phyloP scores from a whole-genome alignment of 2,329 filamentous ascomycete genomes.

The Mycocentrospora acerina region DNA sequence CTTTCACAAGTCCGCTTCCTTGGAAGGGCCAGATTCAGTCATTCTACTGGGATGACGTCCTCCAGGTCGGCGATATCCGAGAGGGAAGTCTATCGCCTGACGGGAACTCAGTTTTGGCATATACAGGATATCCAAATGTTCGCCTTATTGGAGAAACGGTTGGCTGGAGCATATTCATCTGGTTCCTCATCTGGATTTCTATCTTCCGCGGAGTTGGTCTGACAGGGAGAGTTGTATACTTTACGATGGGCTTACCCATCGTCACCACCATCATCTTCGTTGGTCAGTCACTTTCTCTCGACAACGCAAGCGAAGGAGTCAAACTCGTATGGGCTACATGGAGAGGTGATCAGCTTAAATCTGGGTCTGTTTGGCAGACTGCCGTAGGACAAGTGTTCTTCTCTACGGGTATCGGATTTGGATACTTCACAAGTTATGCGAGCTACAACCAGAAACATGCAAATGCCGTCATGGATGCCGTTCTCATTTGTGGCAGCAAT shows the following conservation, averaged over 20 bases:
- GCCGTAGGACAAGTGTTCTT: slow-evolving; percentile 63
- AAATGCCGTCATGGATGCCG: slow-evolving; percentile 61
- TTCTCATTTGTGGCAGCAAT: slow-evolving; percentile 58
- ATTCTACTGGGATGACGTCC: slow-evolving; percentile 54
- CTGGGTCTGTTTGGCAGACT: slow-evolving; percentile 60
- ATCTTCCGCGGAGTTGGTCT: slow-evolving; percentile 61
- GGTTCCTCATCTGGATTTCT: slow-evolving; percentile 62
- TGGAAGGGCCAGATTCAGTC: slow-evolving; percentile 55
- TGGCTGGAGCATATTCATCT: slow-evolving; percentile 60
- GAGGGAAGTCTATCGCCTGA: slow-evolving; percentile 39
- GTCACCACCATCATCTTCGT: slow-evolving; percentile 59
- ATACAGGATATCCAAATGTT: slow-evolving; percentile 51
- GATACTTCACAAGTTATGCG: slow-evolving; percentile 59
- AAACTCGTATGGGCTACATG: slow-evolving; percentile 52
- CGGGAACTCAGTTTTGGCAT: slow-evolving; percentile 45
- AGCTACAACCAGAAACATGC: slow-evolving; percentile 59
- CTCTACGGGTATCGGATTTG: slow-evolving; percentile 60
- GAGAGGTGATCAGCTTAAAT: slow-evolving; percentile 54
- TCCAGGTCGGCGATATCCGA: slow-evolving; percentile 49
- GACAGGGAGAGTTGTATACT: slow-evolving; percentile 61
- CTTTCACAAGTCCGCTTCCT: slow-evolving; percentile 57
- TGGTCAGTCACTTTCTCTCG: slow-evolving; percentile 55
- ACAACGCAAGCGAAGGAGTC: slow-evolving; percentile 56
- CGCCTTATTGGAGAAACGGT: slow-evolving; percentile 58
- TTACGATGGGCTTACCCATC: slow-evolving; percentile 63